Evolutionary conservation across 495 filamentous ascomycete species (phyloP), one percentile per base, ranked within the genome.

Genomic region (Platismatia glauca): DNA sequence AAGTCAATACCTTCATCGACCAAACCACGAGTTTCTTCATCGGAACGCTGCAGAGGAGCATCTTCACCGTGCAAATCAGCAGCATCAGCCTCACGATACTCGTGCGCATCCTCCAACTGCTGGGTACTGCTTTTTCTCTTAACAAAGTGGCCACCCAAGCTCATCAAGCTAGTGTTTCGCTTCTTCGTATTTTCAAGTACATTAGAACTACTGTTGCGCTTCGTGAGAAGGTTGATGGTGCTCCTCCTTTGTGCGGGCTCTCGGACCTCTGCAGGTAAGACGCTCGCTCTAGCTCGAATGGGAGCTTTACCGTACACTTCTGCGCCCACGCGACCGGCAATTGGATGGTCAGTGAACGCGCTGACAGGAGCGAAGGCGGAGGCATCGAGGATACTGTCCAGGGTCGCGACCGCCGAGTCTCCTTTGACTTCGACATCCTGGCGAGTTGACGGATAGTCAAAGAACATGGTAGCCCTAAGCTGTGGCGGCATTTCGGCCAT

Each of bases 321-420:
- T 1, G 80, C 70, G 56, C 87, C 87, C 20, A 87, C 70, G 39
- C 84, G 82, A 18, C 91, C 93, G 35, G 86, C 88, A 63, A 89
- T 89, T 13, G 88, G 87, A 72, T 98, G 94, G 70, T 97, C 91
- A 0, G 90, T 96, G 68, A 97, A 97, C 57, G 94, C 94, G 50
- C 81, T 90, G 50, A 96, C 90, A n/a, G 94, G 94, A 3, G 95
- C 94, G 63, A 81, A 81, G 4, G 91, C 89, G 7, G 94, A 96
- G n/a, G 94, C 94, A 73, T 97, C 90, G 13, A 98, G 80, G 52
- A 98, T 94, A 68, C 86, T 94, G 61, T 98, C 94, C 12, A 98
- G 79, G 0, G 93, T 97, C 39, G 83, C 87, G 65, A 91, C 90
- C 20, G 92, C 90, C 55, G 92, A 96, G 16, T 87, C 83, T 44